phyloP scores from a whole-genome alignment of 1,284 basidiomycete genomes.

The Pterula multifida region DNA sequence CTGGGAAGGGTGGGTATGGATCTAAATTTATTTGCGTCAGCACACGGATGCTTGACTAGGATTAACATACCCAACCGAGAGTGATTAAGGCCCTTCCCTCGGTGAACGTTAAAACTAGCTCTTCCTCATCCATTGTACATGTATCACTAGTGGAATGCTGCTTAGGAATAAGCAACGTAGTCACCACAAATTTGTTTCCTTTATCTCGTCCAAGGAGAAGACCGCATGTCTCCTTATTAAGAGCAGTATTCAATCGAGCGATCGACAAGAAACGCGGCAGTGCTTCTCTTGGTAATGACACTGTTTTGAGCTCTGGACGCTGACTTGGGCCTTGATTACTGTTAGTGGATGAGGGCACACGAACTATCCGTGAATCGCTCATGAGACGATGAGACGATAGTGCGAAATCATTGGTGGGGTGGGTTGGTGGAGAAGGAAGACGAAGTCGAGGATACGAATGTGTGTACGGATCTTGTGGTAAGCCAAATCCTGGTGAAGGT shows the following conservation, averaged over 20 bases:
- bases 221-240: constrained; percentile 56
- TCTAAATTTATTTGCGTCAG: too few species aligned
- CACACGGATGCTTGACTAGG: background rate
- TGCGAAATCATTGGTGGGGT: constrained; percentile 15
- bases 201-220: constrained; percentile 44
- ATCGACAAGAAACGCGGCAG: constrained; percentile 65
- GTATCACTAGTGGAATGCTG: constrained; percentile 80
- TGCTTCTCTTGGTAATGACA: constrained; percentile 57
- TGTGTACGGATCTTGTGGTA: background rate
- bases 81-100: constrained; percentile 69
- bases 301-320: constrained; percentile 37
- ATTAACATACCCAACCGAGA: constrained; percentile 70
- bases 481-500: background rate
- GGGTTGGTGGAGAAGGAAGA: constrained; percentile 16
- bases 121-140: constrained; percentile 82
- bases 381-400: constrained; percentile 15
- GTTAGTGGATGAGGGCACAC: constrained; percentile 9
- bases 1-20: constrained; percentile 87
- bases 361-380: constrained; percentile 1
- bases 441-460: constrained; percentile 8
- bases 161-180: constrained; percentile 70
- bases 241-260: constrained; percentile 45
- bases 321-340: constrained; percentile 10
- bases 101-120: constrained; percentile 74
- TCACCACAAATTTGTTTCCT: constrained; percentile 55